phyloP scores from a whole-genome alignment of 2,329 filamentous ascomycete genomes.

The Paecilomyces niveus region DNA sequence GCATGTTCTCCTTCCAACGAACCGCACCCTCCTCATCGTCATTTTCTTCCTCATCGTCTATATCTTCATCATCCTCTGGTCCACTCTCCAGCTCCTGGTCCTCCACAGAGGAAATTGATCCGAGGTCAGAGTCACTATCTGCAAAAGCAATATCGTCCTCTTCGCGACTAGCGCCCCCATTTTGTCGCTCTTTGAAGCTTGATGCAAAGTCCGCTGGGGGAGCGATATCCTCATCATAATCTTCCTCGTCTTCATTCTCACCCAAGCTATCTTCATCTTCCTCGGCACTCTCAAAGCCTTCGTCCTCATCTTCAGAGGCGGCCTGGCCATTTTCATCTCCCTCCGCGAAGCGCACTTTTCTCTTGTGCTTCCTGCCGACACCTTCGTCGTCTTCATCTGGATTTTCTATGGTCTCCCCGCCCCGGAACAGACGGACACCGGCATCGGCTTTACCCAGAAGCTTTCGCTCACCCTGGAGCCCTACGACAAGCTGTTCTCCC shows the following conservation, averaged over 20 bases:
- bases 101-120: constrained; percentile 66
- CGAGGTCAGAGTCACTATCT: constrained; percentile 93
- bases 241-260: constrained; percentile 29
- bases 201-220: constrained; percentile 38
- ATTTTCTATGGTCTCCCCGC: constrained; percentile 59
- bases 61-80: constrained; percentile 38
- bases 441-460: constrained; percentile 75
- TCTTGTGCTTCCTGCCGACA: constrained; percentile 47
- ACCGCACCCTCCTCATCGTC: constrained; percentile 65
- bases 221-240: constrained; percentile 27
- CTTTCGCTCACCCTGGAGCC: constrained; percentile 73
- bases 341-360: constrained; percentile 46
- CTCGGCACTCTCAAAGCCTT: constrained; percentile 41
- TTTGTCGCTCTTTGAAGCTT: constrained; percentile 38
- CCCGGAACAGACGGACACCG: constrained; percentile 79
- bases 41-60: constrained; percentile 47
- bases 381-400: constrained; percentile 52
- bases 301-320: constrained; percentile 53
- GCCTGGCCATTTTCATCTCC: constrained; percentile 44
- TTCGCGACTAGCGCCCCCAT: constrained; percentile 48
- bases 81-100: constrained; percentile 48
- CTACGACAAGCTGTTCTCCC: constrained; percentile 90
- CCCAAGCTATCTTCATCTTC: constrained; percentile 49
- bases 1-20: constrained; percentile 84
- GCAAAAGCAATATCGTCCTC: constrained; percentile 80